A percentile compares a stretch with the other conserved stretches of the same genome.
Evolutionary conservation across 345 rosid species (phyloP).

Genomic region (Lepidium aucheri): DNA sequence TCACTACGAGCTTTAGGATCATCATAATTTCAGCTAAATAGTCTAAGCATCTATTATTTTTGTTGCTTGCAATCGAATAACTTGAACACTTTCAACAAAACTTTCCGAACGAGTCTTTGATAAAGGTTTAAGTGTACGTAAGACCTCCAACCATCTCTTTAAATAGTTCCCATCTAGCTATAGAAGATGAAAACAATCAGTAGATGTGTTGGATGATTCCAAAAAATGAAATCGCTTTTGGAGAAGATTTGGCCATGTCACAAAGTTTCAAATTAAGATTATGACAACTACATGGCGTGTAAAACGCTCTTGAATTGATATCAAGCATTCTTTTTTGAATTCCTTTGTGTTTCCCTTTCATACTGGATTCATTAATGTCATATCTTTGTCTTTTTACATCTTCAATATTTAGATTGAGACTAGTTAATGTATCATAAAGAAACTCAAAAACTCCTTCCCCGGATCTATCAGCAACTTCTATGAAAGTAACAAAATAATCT

Average conservation of each 20-base stretch:
- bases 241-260: not conserved
- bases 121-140: not conserved
- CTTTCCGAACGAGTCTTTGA: not conserved
- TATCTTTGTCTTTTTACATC: not conserved
- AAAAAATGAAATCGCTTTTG: not conserved
- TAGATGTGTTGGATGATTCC: not conserved
- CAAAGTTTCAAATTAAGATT: not conserved
- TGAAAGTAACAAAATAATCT: too few species aligned
- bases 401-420: not conserved
- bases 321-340: not conserved
- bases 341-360: not conserved
- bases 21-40: not conserved
- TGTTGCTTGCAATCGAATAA: not conserved
- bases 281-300: not conserved
- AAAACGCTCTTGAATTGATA: not conserved
- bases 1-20: not conserved
- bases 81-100: not conserved
- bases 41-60: not conserved
- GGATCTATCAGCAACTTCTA: too few species aligned
- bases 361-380: too few species aligned
- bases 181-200: not conserved
- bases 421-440: not conserved
- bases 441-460: not conserved
- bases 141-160: not conserved
- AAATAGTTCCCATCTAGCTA: not conserved